These are phyloP conservation scores for Trametes elegans DNA, from an alignment of 768 basidiomycete species.

Conservation along the genomic window DNA sequence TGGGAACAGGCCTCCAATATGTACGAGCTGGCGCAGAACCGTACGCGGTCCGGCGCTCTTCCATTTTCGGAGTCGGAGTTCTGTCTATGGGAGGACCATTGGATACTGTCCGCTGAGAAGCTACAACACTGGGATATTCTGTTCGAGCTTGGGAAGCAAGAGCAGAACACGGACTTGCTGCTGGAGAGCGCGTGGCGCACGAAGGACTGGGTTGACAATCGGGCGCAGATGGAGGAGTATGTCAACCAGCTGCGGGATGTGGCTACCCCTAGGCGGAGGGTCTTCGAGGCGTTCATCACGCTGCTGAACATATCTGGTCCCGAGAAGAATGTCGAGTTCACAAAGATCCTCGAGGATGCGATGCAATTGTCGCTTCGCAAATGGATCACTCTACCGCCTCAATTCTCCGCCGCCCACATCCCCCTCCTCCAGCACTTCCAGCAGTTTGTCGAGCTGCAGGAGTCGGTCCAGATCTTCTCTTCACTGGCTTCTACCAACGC, in stretches of 20 bases:
- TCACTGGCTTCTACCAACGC: conserved; percentile 84
- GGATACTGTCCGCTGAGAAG: conserved; percentile 94
- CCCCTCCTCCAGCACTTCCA: conserved; percentile 97
- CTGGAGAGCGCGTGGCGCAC: conserved; percentile 95
- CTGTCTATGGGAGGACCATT: conserved; percentile 99
- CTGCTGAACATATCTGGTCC: conserved; percentile 78
- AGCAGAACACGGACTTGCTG: conserved; percentile 88
- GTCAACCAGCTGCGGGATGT: conserved; percentile 80
- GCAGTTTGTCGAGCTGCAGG: conserved; percentile 96
- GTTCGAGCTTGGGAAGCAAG: conserved; percentile 83
- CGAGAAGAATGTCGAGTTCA: conserved; percentile 88
- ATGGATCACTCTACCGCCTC: conserved; percentile 87
- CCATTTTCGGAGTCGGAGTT: conserved; percentile 95
- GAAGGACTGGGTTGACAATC: conserved; percentile 72
- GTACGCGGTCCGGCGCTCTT: conserved; percentile 74
- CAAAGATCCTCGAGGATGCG: conserved; percentile 86
- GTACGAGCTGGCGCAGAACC: conserved; percentile 89
- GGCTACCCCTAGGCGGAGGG: conserved; percentile 90
- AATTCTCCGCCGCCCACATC: conserved; percentile 89
- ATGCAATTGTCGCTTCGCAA: conserved; percentile 96
- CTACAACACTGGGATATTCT: conserved; percentile 97
- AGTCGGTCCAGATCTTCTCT: conserved; percentile 93
- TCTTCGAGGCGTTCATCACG: conserved; percentile 95
- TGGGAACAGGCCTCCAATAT: conserved; percentile 89
- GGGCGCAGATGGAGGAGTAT: conserved; percentile 49